Evolutionary conservation across 805 yeast species (phyloP).

Genomic region (Spathaspora gorwiae): DNA sequence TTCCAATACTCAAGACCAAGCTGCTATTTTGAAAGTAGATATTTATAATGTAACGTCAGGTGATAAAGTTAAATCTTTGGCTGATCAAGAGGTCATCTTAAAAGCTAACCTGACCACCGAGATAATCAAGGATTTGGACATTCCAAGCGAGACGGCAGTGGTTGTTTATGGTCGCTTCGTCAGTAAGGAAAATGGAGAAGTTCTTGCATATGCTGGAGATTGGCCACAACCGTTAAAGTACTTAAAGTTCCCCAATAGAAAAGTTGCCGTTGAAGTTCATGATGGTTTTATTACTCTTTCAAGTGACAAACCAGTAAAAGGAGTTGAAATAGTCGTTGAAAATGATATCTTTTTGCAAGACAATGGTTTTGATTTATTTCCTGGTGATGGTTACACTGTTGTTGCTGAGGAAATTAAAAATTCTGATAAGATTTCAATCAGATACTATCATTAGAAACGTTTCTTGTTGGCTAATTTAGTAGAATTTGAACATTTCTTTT

Average conservation of each 20-base stretch:
- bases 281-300: slow-evolving; percentile 20
- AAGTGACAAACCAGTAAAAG: slow-evolving; percentile 40
- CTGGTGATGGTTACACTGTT: slow-evolving; percentile 22
- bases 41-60: slow-evolving; percentile 30
- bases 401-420: slow-evolving; percentile 10
- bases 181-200: slow-evolving; percentile 8
- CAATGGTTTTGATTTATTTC: slow-evolving; percentile 48
- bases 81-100: slow-evolving; percentile 10
- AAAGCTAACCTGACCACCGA: slow-evolving; percentile 29
- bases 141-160: slow-evolving; percentile 11
- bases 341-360: slow-evolving; percentile 29
- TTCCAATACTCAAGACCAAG: slow-evolving; percentile 14
- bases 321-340: slow-evolving; percentile 31
- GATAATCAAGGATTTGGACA: slow-evolving; percentile 13
- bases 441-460: slow-evolving; percentile 13
- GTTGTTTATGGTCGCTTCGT: slow-evolving; percentile 15
- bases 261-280: slow-evolving; percentile 16
- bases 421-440: slow-evolving; percentile 12
- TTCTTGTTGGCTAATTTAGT: background rate
- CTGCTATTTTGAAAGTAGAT: slow-evolving; percentile 21
- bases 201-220: slow-evolving; percentile 32
- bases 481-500: too few species aligned
- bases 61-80: slow-evolving; percentile 12
- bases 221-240: slow-evolving; percentile 51
- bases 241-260: slow-evolving; percentile 25